Evolutionary conservation across 495 filamentous ascomycete species (phyloP), one percentile per base, ranked within the genome.

Genomic region (Annulohypoxylon maeteangense): DNA sequence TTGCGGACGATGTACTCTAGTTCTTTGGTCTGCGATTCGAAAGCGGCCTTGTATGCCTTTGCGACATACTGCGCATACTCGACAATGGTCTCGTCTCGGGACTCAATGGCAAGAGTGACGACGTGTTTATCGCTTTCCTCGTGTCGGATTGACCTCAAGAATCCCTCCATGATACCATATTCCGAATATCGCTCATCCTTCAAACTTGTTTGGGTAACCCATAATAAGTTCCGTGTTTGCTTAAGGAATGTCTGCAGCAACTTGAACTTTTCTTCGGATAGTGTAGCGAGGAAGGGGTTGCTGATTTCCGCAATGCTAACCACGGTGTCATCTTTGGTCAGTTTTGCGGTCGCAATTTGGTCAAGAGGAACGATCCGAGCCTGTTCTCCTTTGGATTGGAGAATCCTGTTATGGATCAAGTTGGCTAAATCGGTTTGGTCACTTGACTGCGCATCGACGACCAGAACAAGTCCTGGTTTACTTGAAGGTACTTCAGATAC

Each of bases 291-390:
- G 2, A 82, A 70, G 0, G 82, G 78, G 6, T 76, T 74, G 67
- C 84, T 79, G 8, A 84, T 72, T 29, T 88, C 87, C 7, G 78
- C 62, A 38, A 89, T 66, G 60, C 74, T 80, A 20, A 88, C 62
- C 1, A 87, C 79, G 0, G 76, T 74, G 44, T 74, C 70, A 22
- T 62, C 62, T 22, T 70, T 69, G 1, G 50, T 56, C 0, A 74
- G 4, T 3, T 51, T 23, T 3, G 67, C 53, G 4, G 69, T 61
- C 8, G 60, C 23, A 12, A 72, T 27, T 47, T 74, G 51, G 23
- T 65, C 57, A 8, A 77, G n/a, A n/a, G 51, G 7, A 11, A 71
- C 12, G 34, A 70, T 65, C 4, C 45, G 40, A 50, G 57, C 58
- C 27, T 72, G 50, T 10, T 62, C 10, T 12, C 59, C 34, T 40